phyloP scores from a whole-genome alignment of 176 grass and related monocot genomes.

The Eragrostis curvula region DNA sequence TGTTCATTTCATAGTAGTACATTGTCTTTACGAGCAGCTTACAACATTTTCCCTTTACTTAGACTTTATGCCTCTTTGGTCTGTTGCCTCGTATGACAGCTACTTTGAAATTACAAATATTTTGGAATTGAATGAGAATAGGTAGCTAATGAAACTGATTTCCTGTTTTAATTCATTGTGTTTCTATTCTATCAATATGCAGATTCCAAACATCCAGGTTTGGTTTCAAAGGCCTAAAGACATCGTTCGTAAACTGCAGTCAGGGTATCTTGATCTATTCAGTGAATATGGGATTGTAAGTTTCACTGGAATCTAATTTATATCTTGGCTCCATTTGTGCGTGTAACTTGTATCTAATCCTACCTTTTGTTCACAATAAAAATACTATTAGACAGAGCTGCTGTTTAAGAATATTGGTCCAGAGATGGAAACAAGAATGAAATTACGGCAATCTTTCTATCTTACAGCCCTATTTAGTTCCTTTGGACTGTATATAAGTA shows the following conservation, averaged over 20 bases:
- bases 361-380: neutral
- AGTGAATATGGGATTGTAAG: conserved; percentile 77
- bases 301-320: conserved; percentile 10
- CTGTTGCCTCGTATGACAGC: neutral
- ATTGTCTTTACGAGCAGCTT: neutral
- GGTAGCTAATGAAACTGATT: neutral
- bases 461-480: neutral
- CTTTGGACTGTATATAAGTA: neutral
- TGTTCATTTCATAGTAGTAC: conserved; percentile 7
- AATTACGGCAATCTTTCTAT: neutral
- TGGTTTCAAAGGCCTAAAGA: conserved; percentile 98
- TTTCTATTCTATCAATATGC: neutral
- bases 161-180: neutral
- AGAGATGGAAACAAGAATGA: neutral
- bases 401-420: neutral
- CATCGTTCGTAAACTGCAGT: conserved; percentile 82
- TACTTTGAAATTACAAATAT: conserved; percentile 2
- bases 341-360: neutral
- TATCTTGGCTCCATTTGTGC: conserved; percentile 8
- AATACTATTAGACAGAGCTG: neutral
- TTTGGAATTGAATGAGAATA: neutral
- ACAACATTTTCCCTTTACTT: neutral
- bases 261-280: conserved; percentile 89
- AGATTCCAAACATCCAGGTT: conserved; percentile 91
- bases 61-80: neutral